Evolutionary conservation across 768 basidiomycete genomes (phyloP).

Genomic region (Pholiota microspora): DNA sequence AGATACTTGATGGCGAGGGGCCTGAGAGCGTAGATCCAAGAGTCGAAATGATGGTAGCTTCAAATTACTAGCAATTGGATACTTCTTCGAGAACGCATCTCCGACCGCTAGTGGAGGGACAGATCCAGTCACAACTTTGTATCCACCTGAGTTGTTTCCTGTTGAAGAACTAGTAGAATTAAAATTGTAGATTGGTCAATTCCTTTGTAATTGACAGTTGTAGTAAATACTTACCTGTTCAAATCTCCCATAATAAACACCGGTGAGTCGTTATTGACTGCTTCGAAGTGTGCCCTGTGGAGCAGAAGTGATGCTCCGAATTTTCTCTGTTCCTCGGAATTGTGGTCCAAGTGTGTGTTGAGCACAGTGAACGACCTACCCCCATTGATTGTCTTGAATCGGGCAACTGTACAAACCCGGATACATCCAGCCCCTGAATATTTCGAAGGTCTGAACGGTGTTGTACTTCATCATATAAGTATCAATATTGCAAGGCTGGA

Average conservation of each 20-base stretch:
- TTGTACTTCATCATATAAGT: background rate
- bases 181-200: background rate
- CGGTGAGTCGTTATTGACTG: slow-evolving; percentile 33
- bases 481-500: slow-evolving; percentile 16
- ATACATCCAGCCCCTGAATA: background rate
- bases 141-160: slow-evolving; percentile 47
- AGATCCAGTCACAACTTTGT: slow-evolving; percentile 46
- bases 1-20: background rate
- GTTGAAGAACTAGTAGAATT: slow-evolving; percentile 28
- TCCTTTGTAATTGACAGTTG: background rate
- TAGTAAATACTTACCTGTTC: slow-evolving; percentile 29
- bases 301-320: slow-evolving; percentile 53
- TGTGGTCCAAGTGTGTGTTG: slow-evolving; percentile 56
- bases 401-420: background rate
- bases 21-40: background rate
- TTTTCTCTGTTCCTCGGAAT: slow-evolving; percentile 48
- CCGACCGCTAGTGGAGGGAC: slow-evolving; percentile 37
- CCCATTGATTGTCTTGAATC: background rate
- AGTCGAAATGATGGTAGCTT: background rate
- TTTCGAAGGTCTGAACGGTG: background rate
- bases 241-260: slow-evolving; percentile 56
- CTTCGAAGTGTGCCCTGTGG: slow-evolving; percentile 47
- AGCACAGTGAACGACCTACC: slow-evolving; percentile 31
- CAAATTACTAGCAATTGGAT: background rate
- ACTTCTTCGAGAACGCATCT: background rate